Evolutionary conservation across 1,284 basidiomycete genomes (phyloP).

Genomic region (Melampsora allii-populina): DNA sequence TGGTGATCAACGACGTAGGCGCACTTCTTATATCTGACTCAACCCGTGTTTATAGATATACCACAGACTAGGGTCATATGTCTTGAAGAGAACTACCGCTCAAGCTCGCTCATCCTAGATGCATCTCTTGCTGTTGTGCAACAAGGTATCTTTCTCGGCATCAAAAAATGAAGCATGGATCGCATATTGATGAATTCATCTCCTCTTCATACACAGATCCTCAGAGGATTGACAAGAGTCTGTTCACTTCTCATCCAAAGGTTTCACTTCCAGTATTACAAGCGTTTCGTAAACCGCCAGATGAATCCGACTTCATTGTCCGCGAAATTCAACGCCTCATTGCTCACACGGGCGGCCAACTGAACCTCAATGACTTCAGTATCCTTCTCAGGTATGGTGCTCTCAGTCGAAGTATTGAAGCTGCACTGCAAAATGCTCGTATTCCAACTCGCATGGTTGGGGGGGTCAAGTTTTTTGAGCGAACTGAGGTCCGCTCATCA

Average conservation of each 20-base stretch:
- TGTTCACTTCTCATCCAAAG: constrained; percentile 67
- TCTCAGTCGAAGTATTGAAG: constrained; percentile 72
- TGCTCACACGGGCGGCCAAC: constrained; percentile 67
- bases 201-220: constrained; percentile 58
- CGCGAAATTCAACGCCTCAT: constrained; percentile 73
- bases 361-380: constrained; percentile 73
- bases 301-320: constrained; percentile 71
- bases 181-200: constrained; percentile 14
- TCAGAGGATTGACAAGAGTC: constrained; percentile 68
- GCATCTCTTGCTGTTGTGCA: constrained; percentile 73
- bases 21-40: background rate
- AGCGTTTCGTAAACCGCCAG: constrained; percentile 55
- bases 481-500: constrained; percentile 60
- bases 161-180: background rate
- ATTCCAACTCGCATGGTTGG: constrained; percentile 75
- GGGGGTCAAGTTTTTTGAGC: constrained; percentile 83
- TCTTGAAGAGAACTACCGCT: constrained; percentile 84
- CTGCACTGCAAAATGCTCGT: constrained; percentile 68
- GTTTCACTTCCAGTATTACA: constrained; percentile 61
- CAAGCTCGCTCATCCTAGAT: constrained; percentile 71
- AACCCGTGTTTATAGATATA: constrained; percentile 55
- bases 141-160: constrained; percentile 61
- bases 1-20: constrained; percentile 1
- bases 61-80: constrained; percentile 64
- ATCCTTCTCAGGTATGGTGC: constrained; percentile 80